phyloP scores from a whole-genome alignment of 139 green algal species.

The Coelastrella sp. region DNA sequence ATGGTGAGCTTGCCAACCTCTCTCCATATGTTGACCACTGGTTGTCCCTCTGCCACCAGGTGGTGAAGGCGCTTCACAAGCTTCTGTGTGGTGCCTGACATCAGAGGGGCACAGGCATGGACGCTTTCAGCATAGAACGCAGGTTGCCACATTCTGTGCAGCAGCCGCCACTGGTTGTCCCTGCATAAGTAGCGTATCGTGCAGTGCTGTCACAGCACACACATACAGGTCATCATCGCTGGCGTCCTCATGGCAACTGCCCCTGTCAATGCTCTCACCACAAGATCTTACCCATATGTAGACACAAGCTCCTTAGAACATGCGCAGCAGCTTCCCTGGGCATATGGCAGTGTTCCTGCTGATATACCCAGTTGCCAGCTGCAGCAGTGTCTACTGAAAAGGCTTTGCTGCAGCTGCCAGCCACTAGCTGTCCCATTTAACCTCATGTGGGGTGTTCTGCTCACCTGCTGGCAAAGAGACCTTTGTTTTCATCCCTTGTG shows the following conservation, averaged over 20 bases:
- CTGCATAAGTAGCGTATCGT: no score
- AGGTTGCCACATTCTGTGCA: slow-evolving; percentile 52
- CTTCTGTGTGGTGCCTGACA: neutral
- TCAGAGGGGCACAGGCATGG: slow-evolving; percentile 39
- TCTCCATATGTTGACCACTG: slow-evolving; percentile 33
- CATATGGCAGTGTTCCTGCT: no score
- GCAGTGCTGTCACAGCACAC: no score
- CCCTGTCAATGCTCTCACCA: no score
- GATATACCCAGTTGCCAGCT: no score
- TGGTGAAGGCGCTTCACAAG: slow-evolving; percentile 23
- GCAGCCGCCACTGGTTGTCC: slow-evolving; percentile 26
- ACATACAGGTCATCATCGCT: no score
- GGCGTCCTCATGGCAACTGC: no score
- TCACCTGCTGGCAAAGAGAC: slow-evolving; percentile 22
- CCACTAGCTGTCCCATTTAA: neutral
- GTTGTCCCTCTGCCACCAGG: neutral
- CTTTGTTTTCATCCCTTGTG: neutral
- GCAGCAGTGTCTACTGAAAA: no score
- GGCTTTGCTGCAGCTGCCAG: no score
- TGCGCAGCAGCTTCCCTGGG: no score
- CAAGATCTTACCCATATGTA: no score
- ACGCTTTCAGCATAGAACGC: slow-evolving; percentile 48
- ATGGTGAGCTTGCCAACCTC: slow-evolving; percentile 50
- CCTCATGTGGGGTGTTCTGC: neutral
- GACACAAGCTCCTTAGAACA: no score